Conservation (phyloP, 495 filamentous ascomycete species). For the Neurospora pannonica region DNA sequence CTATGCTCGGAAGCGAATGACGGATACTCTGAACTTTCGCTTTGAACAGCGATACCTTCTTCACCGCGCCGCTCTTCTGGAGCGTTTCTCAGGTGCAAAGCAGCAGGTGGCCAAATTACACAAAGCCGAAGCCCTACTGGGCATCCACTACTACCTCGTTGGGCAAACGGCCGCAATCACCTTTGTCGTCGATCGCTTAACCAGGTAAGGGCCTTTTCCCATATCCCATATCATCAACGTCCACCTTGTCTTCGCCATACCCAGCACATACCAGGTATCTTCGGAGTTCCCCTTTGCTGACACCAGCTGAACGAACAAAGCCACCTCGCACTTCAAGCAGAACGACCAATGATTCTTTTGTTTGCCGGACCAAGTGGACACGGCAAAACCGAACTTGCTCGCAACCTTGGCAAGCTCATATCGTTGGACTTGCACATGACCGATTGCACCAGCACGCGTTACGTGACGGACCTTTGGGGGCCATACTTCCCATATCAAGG, state of each 20-base stretch:
- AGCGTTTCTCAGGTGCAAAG: slow-evolving; percentile 18
- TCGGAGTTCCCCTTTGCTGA: too few relatives aligned
- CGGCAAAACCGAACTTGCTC: slow-evolving; percentile 44
- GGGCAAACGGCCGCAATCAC: slow-evolving; percentile 33
- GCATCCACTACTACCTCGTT: slow-evolving; percentile 36
- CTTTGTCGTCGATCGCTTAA: too few relatives aligned
- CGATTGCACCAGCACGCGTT: too few relatives aligned
- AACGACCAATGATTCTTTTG: slow-evolving; percentile 30
- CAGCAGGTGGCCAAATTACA: slow-evolving; percentile 24
- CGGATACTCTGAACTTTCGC: slow-evolving; percentile 25
- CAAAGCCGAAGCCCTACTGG: slow-evolving; percentile 27
- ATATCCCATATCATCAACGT: too few relatives aligned
- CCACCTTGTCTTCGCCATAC: too few relatives aligned
- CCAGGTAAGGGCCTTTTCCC: too few relatives aligned
- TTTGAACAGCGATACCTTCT: slow-evolving; percentile 35
- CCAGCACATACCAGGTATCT: too few relatives aligned
- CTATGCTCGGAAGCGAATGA: slow-evolving; percentile 11
- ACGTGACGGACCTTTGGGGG: too few relatives aligned
- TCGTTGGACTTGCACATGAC: slow-evolving; percentile 29
- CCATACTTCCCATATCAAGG: too few relatives aligned
- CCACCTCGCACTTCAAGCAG: slow-evolving; percentile 13
- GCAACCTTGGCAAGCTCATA: slow-evolving; percentile 32
- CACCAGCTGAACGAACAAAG: too few relatives aligned
- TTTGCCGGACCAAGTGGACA: slow-evolving; percentile 44
- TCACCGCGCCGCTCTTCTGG: slow-evolving; percentile 20